Base-by-base conservation (phyloP, 1,284 basidiomycete genomes). In the Pholiota adiposa region DNA sequence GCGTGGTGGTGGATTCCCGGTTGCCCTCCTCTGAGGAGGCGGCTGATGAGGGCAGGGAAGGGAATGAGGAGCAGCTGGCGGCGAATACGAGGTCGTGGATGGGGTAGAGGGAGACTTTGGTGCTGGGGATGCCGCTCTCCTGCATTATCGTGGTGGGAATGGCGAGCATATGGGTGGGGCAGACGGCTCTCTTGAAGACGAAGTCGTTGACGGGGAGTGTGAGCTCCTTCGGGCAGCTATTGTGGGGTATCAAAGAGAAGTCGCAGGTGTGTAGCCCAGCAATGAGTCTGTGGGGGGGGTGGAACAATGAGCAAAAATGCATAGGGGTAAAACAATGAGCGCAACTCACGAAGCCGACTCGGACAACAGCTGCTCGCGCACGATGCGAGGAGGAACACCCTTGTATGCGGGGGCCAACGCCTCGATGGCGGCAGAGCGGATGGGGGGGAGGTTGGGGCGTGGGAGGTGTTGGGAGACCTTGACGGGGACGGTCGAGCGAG, bases 101-200 rank as follows among this genome's bases (percentile, higher is more conserved):
- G 18, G 62, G 56, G 53, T 54, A 67, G 4, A 64, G 43, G 5
- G 36, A 43, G 49, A 38, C 25, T 41, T 57, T 52, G 25, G 27
- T 31, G 19, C 21, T 11, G 12, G 41, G 31, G 16, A 50, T 14
- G 5, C 40, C 54, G n/a, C 36, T 38, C 2, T 44, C 54, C 18
- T 49, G 53, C 16, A 41, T 33, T 31, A 36, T 29, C 3, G 36
- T 51, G 36, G 50, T 56, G 11, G 51, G 43, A 5, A 65, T 16
- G 9, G 62, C 64, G 31, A 67, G 66, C 19, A 67, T 58, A 36
- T 67, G 66, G 11, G 66, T 63, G 3, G 66, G 66, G 18, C 58
- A 38, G 44, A 67, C 23, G n/a, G 43, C 31, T 5, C 54, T 21
- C 12, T 50, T 25, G 23, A 33, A 56, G 16, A 53, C 5, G 8